Evolutionary conservation across 257 asterid species (phyloP).

Genomic region (Jaltomata sinuosa): DNA sequence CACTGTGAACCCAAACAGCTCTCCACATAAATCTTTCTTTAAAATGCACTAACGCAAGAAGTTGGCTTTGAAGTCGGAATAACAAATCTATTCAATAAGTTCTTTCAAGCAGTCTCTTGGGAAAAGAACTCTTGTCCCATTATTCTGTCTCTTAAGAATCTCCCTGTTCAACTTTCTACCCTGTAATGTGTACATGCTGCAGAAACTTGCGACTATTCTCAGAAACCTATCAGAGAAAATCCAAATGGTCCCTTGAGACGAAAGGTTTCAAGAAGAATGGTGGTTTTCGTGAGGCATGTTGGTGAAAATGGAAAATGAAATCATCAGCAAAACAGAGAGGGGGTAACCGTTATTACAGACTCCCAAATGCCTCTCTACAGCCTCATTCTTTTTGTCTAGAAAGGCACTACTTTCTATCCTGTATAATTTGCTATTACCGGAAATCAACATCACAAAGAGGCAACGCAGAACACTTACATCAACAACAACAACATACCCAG

Average conservation of each 20-base stretch:
- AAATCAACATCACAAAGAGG: background rate
- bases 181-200: background rate
- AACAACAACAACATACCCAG: too few relatives aligned
- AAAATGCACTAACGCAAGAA: background rate
- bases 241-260: background rate
- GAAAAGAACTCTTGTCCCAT: background rate
- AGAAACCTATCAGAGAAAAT: background rate
- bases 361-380: background rate
- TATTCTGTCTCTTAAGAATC: background rate
- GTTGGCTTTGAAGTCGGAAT: background rate
- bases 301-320: background rate
- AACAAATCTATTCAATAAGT: background rate
- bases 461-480: background rate
- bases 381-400: background rate
- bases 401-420: background rate
- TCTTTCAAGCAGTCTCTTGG: background rate
- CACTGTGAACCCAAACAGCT: background rate
- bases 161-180: background rate
- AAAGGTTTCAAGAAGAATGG: background rate
- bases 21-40: background rate
- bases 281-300: background rate
- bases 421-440: background rate
- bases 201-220: background rate
- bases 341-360: background rate
- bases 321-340: background rate